phyloP scores from a whole-genome alignment of 768 basidiomycete genomes.

The Lactarius psammicola region DNA sequence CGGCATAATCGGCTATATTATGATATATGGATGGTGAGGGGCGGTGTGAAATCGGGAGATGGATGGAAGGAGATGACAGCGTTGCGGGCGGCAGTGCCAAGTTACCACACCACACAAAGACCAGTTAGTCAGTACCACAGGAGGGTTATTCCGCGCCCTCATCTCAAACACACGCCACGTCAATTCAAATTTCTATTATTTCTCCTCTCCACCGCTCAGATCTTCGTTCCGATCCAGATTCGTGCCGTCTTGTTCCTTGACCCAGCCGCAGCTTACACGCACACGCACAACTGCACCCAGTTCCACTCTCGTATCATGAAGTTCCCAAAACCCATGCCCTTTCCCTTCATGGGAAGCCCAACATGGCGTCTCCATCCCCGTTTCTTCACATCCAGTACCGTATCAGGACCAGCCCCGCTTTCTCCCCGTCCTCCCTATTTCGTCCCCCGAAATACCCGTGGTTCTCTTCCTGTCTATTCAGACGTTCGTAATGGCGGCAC shows the following conservation, averaged over 20 bases:
- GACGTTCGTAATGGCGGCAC: constrained; percentile 68
- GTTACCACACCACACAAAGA: constrained; percentile 4
- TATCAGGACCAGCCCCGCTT: constrained; percentile 8
- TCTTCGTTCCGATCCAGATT: constrained; percentile 8
- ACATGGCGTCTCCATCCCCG: neutral
- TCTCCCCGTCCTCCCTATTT: constrained; percentile 44
- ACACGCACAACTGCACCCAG: neutral
- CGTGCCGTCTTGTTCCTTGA: neutral
- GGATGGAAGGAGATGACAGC: constrained; percentile 24
- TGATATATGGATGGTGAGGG: constrained; percentile 26
- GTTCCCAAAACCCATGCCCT: constrained; percentile 4
- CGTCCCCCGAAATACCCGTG: constrained; percentile 63
- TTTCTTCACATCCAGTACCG: constrained; percentile 18
- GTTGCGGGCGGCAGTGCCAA: constrained; percentile 12
- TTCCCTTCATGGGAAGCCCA: constrained; percentile 3
- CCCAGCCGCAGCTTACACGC: neutral
- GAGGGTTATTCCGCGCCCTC: neutral
- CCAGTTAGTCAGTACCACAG: neutral
- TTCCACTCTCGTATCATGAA: constrained; percentile 9
- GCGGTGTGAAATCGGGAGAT: constrained; percentile 28
- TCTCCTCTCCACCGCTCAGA: neutral
- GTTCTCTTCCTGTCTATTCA: constrained; percentile 72
- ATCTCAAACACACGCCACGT: constrained; percentile 19
- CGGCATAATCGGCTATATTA: constrained; percentile 27
- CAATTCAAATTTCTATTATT: constrained; percentile 8